Evolutionary conservation across 495 filamentous ascomycete genomes (phyloP).

Genomic region (Lasiosphaeria hispida): DNA sequence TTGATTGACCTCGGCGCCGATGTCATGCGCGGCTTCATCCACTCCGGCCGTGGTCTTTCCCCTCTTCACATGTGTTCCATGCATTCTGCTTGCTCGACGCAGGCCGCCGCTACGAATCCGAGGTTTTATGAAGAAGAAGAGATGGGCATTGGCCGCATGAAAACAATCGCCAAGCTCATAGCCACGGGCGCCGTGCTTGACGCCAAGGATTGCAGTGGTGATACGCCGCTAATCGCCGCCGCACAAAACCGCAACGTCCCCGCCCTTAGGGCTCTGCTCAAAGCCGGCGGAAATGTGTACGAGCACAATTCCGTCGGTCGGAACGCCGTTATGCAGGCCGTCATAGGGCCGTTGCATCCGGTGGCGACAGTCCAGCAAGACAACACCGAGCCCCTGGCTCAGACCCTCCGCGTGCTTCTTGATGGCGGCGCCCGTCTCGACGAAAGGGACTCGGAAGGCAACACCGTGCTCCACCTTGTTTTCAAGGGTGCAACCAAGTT

Average conservation of each 20-base stretch:
- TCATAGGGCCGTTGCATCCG: slow-evolving; percentile 22
- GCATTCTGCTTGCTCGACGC: slow-evolving; percentile 22
- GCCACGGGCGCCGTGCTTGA: slow-evolving; percentile 30
- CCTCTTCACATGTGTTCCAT: slow-evolving; percentile 34
- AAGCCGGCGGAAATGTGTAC: slow-evolving; percentile 21
- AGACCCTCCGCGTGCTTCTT: slow-evolving; percentile 16
- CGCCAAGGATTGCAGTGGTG: slow-evolving; percentile 24
- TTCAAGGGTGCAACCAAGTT: slow-evolving; percentile 17
- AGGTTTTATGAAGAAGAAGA: slow-evolving; percentile 20
- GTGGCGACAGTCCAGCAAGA: not conserved
- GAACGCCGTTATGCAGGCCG: slow-evolving; percentile 15
- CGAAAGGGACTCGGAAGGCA: slow-evolving; percentile 19
- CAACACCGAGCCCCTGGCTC: slow-evolving; percentile 13
- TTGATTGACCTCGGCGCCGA: slow-evolving; percentile 36
- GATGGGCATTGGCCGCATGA: slow-evolving; percentile 8
- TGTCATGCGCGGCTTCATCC: slow-evolving; percentile 24
- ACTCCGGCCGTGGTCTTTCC: slow-evolving; percentile 20
- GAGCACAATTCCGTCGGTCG: slow-evolving; percentile 18
- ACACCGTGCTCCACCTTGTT: slow-evolving; percentile 27
- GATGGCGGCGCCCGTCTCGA: slow-evolving; percentile 21
- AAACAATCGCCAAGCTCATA: slow-evolving; percentile 32
- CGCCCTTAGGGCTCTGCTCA: slow-evolving; percentile 22
- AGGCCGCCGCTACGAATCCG: not conserved
- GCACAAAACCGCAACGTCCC: slow-evolving; percentile 20
- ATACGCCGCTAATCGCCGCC: slow-evolving; percentile 34